Percentiles rank a stretch among this genome's conserved stretches.
phyloP scores from a whole-genome alignment of 73 alveolate genomes.

The Blepharisma stoltei region DNA sequence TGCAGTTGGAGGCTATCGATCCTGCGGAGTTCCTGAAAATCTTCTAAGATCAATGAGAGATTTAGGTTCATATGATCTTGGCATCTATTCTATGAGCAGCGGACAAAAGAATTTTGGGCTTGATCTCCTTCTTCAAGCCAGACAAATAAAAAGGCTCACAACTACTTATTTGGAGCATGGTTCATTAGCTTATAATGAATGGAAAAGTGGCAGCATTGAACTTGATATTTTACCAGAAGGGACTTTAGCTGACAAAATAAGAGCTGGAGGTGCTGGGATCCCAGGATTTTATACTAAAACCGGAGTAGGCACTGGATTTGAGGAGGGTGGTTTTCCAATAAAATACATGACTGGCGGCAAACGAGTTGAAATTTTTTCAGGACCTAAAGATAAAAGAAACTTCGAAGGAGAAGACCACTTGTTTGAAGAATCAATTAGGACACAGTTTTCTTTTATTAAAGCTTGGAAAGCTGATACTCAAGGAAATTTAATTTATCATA shows the following conservation, averaged over 20 bases:
- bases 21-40: slow-evolving; percentile 85
- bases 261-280: slow-evolving; percentile 21
- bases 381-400: slow-evolving; percentile 37
- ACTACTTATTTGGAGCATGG: slow-evolving; percentile 62
- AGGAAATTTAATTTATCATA: slow-evolving; percentile 49
- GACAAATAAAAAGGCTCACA: not conserved
- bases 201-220: slow-evolving; percentile 58
- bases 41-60: slow-evolving; percentile 53
- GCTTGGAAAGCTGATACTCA: slow-evolving; percentile 54
- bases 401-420: slow-evolving; percentile 62
- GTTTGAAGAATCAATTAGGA: slow-evolving; percentile 62
- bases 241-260: slow-evolving; percentile 42
- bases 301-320: slow-evolving; percentile 1
- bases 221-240: slow-evolving; percentile 77
- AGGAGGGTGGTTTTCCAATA: not conserved
- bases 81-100: slow-evolving; percentile 66
- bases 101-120: slow-evolving; percentile 45
- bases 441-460: slow-evolving; percentile 65
- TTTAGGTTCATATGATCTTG: slow-evolving; percentile 51
- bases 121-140: slow-evolving; percentile 31
- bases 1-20: slow-evolving; percentile 81
- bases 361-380: slow-evolving; percentile 33
- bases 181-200: slow-evolving; percentile 50
- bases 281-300: slow-evolving; percentile 16
- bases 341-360: slow-evolving; percentile 23